Percentiles rank a stretch among this genome's conserved stretches.
These are phyloP conservation scores for Taphrina sp. DNA, from an alignment of 1,139 yeast species.

Conservation along the genomic window DNA sequence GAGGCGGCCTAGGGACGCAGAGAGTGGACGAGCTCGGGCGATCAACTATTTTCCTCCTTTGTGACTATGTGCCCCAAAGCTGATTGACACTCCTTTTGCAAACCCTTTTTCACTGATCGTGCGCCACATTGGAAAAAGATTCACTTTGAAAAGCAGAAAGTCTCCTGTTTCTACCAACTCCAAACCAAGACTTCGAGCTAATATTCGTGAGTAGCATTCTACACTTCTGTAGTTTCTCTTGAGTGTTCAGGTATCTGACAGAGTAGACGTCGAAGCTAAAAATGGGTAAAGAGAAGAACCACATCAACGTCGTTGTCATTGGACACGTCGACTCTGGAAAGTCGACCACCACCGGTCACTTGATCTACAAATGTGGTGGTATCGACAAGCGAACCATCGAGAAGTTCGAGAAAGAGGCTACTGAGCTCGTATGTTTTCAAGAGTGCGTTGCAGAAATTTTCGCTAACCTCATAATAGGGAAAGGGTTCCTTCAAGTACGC, in stretches of 20 bases:
- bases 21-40: too few species aligned
- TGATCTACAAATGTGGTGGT: slow-evolving; percentile 90
- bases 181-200: slow-evolving; percentile 23
- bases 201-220: slow-evolving; percentile 8
- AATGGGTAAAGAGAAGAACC: slow-evolving; percentile 55
- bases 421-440: slow-evolving; percentile 60
- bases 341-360: slow-evolving; percentile 98
- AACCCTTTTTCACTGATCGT: too few species aligned
- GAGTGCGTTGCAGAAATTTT: too few species aligned
- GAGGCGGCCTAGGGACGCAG: too few species aligned
- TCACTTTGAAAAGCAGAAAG: slow-evolving; percentile 12
- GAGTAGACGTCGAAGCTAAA: slow-evolving; percentile 30
- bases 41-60: too few species aligned
- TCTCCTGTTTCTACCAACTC: too few species aligned
- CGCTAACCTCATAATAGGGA: slow-evolving; percentile 48
- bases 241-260: too few species aligned
- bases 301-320: slow-evolving; percentile 98
- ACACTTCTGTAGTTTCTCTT: too few species aligned
- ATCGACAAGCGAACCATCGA: slow-evolving; percentile 95
- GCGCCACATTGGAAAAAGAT: slow-evolving; percentile 2
- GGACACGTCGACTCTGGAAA: slow-evolving; percentile 99
- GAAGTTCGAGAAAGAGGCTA: slow-evolving; percentile 98
- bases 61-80: too few species aligned
- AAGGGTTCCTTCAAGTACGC: slow-evolving; percentile 99
- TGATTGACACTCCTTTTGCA: too few species aligned